Evolutionary conservation across 345 rosid genomes (phyloP).

Genomic region (Populus simonii): DNA sequence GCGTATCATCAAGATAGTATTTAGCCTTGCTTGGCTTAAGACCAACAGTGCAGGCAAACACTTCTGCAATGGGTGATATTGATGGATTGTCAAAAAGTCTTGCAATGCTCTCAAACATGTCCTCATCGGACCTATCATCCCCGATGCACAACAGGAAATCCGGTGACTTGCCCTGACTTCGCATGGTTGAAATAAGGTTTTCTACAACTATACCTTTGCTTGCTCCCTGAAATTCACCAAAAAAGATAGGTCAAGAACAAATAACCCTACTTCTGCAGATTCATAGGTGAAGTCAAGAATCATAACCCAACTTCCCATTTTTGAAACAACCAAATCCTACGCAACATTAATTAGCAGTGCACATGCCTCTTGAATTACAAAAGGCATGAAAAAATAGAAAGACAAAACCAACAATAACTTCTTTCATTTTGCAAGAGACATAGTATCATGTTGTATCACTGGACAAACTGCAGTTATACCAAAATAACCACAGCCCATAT

Average conservation of each 20-base stretch:
- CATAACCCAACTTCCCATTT: neutral
- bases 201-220: constrained; percentile 75
- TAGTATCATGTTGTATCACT: neutral
- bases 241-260: neutral
- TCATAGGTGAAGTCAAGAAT: neutral
- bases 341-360: neutral
- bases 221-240: constrained; percentile 47
- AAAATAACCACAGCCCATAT: neutral
- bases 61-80: constrained; percentile 43
- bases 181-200: constrained; percentile 53
- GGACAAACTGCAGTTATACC: neutral
- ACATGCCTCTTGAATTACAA: neutral
- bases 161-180: constrained; percentile 44
- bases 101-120: constrained; percentile 72
- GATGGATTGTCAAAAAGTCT: constrained; percentile 35
- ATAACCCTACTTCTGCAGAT: neutral
- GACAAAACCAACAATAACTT: neutral
- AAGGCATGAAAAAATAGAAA: neutral
- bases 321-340: neutral
- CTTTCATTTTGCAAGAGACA: neutral
- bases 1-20: constrained; percentile 67
- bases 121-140: constrained; percentile 81
- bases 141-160: constrained; percentile 79
- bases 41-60: constrained; percentile 77
- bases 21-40: constrained; percentile 90